Conservation (phyloP, 306 rosid genomes). For the Citrullus amarus region DNA sequence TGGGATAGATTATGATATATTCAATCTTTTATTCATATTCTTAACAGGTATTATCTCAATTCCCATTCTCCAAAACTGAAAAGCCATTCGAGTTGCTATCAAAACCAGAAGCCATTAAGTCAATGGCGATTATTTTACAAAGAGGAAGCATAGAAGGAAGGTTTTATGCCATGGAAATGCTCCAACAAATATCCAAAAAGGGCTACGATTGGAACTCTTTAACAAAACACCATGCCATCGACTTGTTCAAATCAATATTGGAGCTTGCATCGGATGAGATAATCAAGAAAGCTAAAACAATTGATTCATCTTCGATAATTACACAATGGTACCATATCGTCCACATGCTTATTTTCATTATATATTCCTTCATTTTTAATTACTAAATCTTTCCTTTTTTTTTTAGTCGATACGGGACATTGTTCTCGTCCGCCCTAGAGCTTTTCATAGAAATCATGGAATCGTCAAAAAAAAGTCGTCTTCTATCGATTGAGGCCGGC, state of each 20-base stretch:
- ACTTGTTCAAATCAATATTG: slow-evolving; percentile 34
- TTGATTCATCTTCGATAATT: not conserved
- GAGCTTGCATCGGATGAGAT: slow-evolving; percentile 41
- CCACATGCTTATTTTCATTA: not conserved
- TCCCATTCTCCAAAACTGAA: slow-evolving; percentile 15
- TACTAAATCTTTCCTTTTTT: not conserved
- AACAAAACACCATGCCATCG: slow-evolving; percentile 22
- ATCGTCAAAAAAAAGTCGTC: slow-evolving; percentile 25
- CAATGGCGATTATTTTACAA: slow-evolving; percentile 31
- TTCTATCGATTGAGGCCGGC: slow-evolving; percentile 37
- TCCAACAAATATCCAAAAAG: slow-evolving; percentile 20
- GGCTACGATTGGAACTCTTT: slow-evolving; percentile 24
- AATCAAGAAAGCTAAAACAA: slow-evolving; percentile 20
- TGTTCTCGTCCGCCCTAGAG: slow-evolving; percentile 18
- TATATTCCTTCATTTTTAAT: no score
- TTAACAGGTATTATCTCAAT: slow-evolving; percentile 11
- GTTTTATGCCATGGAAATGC: slow-evolving; percentile 24
- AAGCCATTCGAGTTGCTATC: slow-evolving; percentile 13
- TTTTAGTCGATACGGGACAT: not conserved
- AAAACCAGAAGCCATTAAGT: slow-evolving; percentile 18
- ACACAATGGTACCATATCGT: not conserved
- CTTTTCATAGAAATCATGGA: slow-evolving; percentile 26
- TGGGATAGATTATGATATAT: not conserved
- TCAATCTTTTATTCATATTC: not conserved
- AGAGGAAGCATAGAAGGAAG: slow-evolving; percentile 34